Base-by-base conservation (phyloP, 1,139 yeast species). In the Debaryomyces psychrophilus region DNA sequence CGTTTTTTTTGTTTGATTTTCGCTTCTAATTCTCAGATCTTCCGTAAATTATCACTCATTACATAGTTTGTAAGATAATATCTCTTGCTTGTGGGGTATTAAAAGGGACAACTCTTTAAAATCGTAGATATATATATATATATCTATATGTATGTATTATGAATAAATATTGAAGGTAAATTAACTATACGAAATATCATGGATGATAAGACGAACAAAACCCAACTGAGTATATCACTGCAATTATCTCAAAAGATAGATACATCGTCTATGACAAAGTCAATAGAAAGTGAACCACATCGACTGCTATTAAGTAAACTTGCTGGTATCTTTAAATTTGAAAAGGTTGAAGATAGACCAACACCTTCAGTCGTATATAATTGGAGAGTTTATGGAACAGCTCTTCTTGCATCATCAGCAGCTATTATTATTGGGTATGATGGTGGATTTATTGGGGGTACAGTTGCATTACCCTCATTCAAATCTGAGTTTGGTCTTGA, bases 381-480 rank as follows among this genome's bases (percentile, higher is more conserved):
- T 55, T 59, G 57, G 53, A 52, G 71, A 44, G 55, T 70, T 18
- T 71, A 70, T 47, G 53, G 60, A 31, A 69, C 75, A 8, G 76
- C 76, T 2, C 52, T 71, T 23, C 64, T 69, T 59, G 76, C 77
- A 1, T 68, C 76, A 3, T 69, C 73, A 22, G 67, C 70, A 9
- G 71, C 74, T 41, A 63, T 67, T 38, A 64, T 69, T 44, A 67
- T 67, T 49, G 78, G 78, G 14, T 72, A 73, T 50, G 78, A 73
- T 45, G 71, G 75, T 15, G 77, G 76, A 6, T 71, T 70, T 45
- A 71, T 73, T 44, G 77, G 77, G 6, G 77, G 77, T 5, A 67
- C 75, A 2, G 71, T 71, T 35, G 69, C 75, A 0, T 57, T 73
- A 22, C 61, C 58, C n/a, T 65, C 75, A 2, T 73, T 73, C 50